Percentiles rank a stretch among this genome's conserved stretches.
Conservation (phyloP, 495 filamentous ascomycete species). For the Oidiodendron maius region DNA sequence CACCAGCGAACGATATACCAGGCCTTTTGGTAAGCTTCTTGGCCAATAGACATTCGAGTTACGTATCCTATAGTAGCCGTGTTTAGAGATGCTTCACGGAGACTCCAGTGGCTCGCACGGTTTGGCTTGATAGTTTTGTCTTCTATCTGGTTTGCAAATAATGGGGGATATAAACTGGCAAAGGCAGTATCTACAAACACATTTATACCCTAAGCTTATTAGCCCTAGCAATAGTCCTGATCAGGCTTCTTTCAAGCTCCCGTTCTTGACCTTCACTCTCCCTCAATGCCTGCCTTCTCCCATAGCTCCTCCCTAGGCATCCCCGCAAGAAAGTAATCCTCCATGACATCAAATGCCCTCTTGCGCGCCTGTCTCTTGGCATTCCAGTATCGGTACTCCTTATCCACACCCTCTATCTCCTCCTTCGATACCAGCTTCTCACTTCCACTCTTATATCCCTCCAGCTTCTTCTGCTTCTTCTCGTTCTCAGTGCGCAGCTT, state of each 20-base stretch:
- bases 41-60: too few relatives aligned
- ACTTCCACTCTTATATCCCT: slow-evolving; percentile 29
- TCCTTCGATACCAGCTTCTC: slow-evolving; percentile 37
- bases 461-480: slow-evolving; percentile 34
- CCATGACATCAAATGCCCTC: slow-evolving; percentile 46
- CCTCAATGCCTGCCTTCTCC: slow-evolving; percentile 18
- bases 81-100: too few relatives aligned
- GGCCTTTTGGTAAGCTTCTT: too few relatives aligned
- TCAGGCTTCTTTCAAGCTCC: not conserved
- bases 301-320: slow-evolving; percentile 33
- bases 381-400: slow-evolving; percentile 47
- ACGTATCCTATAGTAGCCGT: too few relatives aligned
- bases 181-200: too few relatives aligned
- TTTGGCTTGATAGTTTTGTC: too few relatives aligned
- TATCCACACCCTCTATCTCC: slow-evolving; percentile 41
- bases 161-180: too few relatives aligned
- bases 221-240: too few relatives aligned
- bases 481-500: slow-evolving; percentile 41
- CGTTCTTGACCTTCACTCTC: slow-evolving; percentile 4
- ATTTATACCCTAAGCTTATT: too few relatives aligned
- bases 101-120: too few relatives aligned
- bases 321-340: slow-evolving; percentile 37
- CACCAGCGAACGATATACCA: too few relatives aligned
- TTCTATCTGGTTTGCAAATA: too few relatives aligned
- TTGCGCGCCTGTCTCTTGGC: slow-evolving; percentile 36